Evolutionary conservation across 345 rosid species (phyloP).

Genomic region (Hibiscus tridactylites): DNA sequence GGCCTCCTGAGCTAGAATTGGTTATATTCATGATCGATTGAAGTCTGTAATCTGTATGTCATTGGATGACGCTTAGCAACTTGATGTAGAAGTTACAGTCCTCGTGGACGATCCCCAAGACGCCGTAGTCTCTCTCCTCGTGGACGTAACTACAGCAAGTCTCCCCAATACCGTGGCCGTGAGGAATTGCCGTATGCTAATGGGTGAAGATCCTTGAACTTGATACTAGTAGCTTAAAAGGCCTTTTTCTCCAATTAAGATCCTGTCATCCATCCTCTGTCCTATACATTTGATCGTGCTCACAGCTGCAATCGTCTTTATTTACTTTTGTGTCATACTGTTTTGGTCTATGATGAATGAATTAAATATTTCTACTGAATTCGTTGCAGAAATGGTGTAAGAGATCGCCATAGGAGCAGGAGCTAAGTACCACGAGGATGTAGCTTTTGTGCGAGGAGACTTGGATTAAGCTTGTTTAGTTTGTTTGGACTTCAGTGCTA

Average conservation of each 20-base stretch:
- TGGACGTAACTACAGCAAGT: slow-evolving; percentile 81
- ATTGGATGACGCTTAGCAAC: background rate
- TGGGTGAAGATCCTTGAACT: slow-evolving; percentile 43
- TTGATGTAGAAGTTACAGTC: slow-evolving; percentile 69
- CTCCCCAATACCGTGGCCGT: slow-evolving; percentile 76
- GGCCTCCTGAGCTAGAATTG: background rate
- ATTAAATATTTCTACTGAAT: slow-evolving; percentile 4
- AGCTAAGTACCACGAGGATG: slow-evolving; percentile 40
- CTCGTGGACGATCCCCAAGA: slow-evolving; percentile 77
- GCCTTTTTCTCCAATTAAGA: background rate
- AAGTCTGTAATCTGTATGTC: background rate
- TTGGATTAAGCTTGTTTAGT: slow-evolving; percentile 48
- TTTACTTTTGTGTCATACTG: background rate
- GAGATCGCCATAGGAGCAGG: slow-evolving; percentile 90
- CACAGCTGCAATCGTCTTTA: background rate
- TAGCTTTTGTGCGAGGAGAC: slow-evolving; percentile 21
- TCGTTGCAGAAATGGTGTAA: slow-evolving; percentile 58
- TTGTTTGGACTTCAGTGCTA: slow-evolving; percentile 46
- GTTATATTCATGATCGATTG: background rate
- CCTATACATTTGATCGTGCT: background rate
- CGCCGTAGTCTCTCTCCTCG: slow-evolving; percentile 83
- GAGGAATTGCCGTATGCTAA: slow-evolving; percentile 84
- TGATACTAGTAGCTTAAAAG: background rate
- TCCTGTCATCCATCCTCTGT: background rate
- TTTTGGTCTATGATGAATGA: slow-evolving; percentile 3